Base-by-base conservation (phyloP, 177 flowering plant genomes). In the Vitis hybrid region DNA sequence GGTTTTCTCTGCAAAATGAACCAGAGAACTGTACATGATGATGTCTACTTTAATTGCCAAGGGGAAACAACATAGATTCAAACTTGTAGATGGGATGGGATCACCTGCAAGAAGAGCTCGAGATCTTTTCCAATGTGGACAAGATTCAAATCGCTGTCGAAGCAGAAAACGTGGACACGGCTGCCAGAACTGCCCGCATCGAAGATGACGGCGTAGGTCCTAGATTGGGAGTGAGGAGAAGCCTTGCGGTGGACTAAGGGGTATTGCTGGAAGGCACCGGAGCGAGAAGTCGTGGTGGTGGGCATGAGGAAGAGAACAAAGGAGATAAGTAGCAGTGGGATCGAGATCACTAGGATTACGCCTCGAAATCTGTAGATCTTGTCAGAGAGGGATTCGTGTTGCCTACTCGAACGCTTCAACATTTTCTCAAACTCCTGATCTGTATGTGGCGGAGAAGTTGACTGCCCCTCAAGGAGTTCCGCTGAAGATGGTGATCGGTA, bases 171-270 rank as follows among this genome's bases (percentile, higher is more conserved):
- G 65, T 95, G 99, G 18, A 95, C 98, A 18, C 99, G 81, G 63
- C 98, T 93, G 0, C 99, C 98, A 16, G 98, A 91, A 74, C 99
- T 95, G 2, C 99, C 99, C 13, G 99, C 99, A 72, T 95, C 98
- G 67, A 96, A 93, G 20, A 96, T 86, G 11, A 93, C 98, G 0
- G 97, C 99, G 31, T 84, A 94, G 15, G 70, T 73, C 57, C 74
- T 74, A 5, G 80, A 71, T 48, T 18, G 48, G 14, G 18, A 19
- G n/a, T 34, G 68, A 51, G 77, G 69, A 16, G 66, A 66, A n/a
- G 54, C 61, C 68, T 78, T 78, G 10, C 82, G 73, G 65, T 55
- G 50, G 10, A 49, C 50, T 3, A 78, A 61, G 16, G 74, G 67
- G 49, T 62, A 71, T 65, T 77, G 71, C 11, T 72, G 72, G 11